Evolutionary conservation across 2,329 filamentous ascomycete genomes (phyloP).

Genomic region (Aspergillus terreus): DNA sequence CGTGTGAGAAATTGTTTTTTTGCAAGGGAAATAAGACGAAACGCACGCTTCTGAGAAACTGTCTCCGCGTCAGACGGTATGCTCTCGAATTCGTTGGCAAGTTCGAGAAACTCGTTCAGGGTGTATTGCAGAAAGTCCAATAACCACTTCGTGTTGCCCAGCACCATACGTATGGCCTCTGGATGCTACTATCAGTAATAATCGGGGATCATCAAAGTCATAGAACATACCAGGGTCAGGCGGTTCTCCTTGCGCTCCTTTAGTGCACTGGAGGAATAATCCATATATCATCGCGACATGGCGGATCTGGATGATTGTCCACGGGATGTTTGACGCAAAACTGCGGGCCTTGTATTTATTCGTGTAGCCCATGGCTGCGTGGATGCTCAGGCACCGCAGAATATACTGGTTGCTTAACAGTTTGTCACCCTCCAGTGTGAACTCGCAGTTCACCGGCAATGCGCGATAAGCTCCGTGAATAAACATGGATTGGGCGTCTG

Average conservation of each 20-base stretch:
- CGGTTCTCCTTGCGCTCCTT: constrained; percentile 44
- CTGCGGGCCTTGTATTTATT: constrained; percentile 60
- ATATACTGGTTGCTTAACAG: constrained; percentile 70
- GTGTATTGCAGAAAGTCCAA: constrained; percentile 61
- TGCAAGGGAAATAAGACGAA: background rate
- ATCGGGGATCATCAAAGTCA: background rate
- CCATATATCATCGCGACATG: constrained; percentile 62
- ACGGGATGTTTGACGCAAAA: constrained; percentile 70
- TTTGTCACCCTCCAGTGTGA: constrained; percentile 72
- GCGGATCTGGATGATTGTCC: constrained; percentile 69
- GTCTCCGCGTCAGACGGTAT: constrained; percentile 31
- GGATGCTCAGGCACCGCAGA: constrained; percentile 72
- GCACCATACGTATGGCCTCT: constrained; percentile 70
- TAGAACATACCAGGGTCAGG: constrained; percentile 56
- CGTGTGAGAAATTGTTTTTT: constrained; percentile 3
- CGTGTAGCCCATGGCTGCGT: constrained; percentile 72
- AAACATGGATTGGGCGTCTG: constrained; percentile 61
- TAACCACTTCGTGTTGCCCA: constrained; percentile 75
- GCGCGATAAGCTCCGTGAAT: constrained; percentile 65
- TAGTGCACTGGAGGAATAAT: constrained; percentile 63
- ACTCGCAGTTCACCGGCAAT: constrained; percentile 73
- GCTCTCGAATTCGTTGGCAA: constrained; percentile 38
- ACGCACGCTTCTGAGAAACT: constrained; percentile 35
- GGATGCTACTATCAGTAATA: constrained; percentile 1
- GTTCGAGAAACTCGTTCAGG: constrained; percentile 50